A percentile compares a stretch with the other conserved stretches of the same genome.
Evolutionary conservation across 192 early-diverging fungal species (phyloP).

Genomic region (Lobosporangium transversale): DNA sequence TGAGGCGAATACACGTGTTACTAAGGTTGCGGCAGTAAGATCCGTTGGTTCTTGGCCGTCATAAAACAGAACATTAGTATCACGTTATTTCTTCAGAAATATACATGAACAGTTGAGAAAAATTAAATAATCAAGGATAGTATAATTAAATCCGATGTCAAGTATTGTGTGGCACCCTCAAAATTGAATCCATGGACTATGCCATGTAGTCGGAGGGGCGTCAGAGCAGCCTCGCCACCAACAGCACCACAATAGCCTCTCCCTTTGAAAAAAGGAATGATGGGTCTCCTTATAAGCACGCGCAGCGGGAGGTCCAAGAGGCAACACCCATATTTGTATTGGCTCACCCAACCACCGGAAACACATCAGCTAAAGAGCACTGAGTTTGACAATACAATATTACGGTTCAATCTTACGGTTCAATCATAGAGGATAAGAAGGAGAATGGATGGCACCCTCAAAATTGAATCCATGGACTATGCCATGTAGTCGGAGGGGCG

Average conservation of each 20-base stretch:
- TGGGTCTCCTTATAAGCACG: too few relatives aligned
- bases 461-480: conserved; percentile 32
- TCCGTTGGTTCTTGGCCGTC: too few relatives aligned
- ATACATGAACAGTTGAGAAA: neutral
- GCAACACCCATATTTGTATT: conserved; percentile 24
- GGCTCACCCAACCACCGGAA: conserved; percentile 27
- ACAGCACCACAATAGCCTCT: too few relatives aligned
- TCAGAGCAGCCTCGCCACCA: too few relatives aligned
- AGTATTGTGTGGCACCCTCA: conserved; percentile 29
- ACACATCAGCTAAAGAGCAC: conserved; percentile 28
- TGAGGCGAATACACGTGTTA: too few relatives aligned
- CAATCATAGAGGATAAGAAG: too few relatives aligned
- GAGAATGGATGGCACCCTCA: conserved; percentile 28
- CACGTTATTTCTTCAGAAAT: neutral
- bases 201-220: conserved; percentile 35
- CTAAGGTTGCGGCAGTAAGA: too few relatives aligned
- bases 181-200: conserved; percentile 32
- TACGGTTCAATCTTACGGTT: too few relatives aligned
- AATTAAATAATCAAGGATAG: neutral
- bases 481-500: conserved; percentile 35
- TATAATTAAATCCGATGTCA: too few relatives aligned
- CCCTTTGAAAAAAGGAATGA: too few relatives aligned
- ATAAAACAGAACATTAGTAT: neutral
- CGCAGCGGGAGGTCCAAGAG: too few relatives aligned
- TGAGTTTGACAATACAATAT: conserved; percentile 25